Conservation (phyloP, 257 asterid species). For the Solanum appendiculatum region DNA sequence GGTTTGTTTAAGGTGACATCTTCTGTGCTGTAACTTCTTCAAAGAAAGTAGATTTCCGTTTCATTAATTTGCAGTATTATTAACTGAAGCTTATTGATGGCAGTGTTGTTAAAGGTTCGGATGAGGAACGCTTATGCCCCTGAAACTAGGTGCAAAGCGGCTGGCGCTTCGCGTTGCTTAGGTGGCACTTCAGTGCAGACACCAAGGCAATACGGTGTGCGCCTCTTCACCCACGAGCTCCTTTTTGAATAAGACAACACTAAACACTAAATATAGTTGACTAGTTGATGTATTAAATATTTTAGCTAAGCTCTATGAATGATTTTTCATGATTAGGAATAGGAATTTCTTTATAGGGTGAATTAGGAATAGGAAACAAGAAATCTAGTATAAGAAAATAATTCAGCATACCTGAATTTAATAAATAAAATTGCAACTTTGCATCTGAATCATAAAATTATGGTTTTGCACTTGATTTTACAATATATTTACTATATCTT, state of each 20-base stretch:
- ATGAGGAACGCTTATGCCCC: not conserved
- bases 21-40: not conserved
- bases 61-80: not conserved
- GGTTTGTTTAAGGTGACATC: not conserved
- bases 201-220: not conserved
- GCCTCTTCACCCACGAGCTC: not conserved
- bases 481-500: not conserved
- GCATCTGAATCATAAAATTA: not conserved
- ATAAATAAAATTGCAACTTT: not conserved
- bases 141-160: not conserved
- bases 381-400: not conserved
- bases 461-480: not conserved
- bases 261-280: not conserved
- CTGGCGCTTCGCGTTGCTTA: not conserved
- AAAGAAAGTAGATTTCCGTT: not conserved
- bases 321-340: not conserved
- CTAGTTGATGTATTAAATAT: not conserved
- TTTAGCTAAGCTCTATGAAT: not conserved
- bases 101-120: not conserved
- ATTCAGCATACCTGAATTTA: not conserved
- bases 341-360: not conserved
- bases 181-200: slow-evolving; percentile 4
- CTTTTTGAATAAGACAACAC: not conserved
- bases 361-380: not conserved
- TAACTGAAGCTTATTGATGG: not conserved